Percentiles rank a stretch among this genome's conserved stretches.
Conservation (phyloP, 2,329 filamentous ascomycete genomes). For the Colletotrichum sp. region DNA sequence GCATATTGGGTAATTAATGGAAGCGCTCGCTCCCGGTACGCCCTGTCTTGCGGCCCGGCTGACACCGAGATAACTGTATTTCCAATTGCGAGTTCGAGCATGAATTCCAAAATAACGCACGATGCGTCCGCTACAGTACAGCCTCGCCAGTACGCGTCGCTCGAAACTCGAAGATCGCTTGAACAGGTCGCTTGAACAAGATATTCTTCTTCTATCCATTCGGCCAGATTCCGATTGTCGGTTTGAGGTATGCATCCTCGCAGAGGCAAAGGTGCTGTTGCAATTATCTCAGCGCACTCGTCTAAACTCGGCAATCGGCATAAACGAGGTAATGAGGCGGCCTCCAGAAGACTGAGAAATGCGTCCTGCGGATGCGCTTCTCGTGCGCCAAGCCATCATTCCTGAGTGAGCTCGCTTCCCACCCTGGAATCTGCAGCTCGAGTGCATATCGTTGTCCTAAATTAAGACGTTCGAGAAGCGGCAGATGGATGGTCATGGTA, state of each 20-base stretch:
- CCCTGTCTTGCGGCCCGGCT: neutral
- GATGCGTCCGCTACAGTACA: neutral
- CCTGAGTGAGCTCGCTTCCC: neutral
- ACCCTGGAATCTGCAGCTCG: neutral
- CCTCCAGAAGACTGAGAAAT: neutral
- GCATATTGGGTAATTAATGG: neutral
- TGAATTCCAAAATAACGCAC: neutral
- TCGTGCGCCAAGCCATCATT: neutral
- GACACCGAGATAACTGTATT: neutral
- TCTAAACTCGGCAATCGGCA: neutral
- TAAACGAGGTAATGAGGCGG: neutral
- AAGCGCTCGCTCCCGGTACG: constrained; percentile 4
- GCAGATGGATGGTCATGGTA: neutral
- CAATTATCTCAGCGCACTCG: neutral
- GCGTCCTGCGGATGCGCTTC: neutral
- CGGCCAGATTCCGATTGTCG: neutral
- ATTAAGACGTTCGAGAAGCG: constrained; percentile 20
- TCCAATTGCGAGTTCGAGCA: neutral
- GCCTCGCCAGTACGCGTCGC: neutral
- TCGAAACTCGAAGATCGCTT: neutral
- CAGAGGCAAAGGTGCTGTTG: neutral
- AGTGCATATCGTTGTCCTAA: neutral
- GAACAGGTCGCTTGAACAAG: neutral
- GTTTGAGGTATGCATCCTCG: neutral
- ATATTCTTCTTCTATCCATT: neutral